Percentiles rank a stretch among this genome's conserved stretches.
These are phyloP conservation scores for Rickenella mellea DNA, from an alignment of 768 basidiomycete species.

Conservation along the genomic window DNA sequence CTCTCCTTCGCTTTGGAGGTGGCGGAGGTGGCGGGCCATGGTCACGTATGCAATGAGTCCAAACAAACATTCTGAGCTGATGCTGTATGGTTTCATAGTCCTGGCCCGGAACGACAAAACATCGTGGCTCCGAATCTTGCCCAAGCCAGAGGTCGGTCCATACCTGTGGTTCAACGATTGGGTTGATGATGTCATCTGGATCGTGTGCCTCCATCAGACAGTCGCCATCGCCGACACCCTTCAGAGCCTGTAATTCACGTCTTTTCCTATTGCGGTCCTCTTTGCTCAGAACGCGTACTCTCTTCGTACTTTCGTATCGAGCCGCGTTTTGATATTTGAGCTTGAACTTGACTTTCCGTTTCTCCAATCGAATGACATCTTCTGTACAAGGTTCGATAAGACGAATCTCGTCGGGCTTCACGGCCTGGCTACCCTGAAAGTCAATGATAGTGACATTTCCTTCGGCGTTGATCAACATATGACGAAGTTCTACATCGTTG, in stretches of 20 bases:
- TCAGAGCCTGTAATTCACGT: background rate
- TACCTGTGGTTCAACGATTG: background rate
- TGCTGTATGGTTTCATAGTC: too few relatives aligned
- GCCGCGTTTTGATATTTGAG: conserved; percentile 35
- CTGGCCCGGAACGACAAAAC: background rate
- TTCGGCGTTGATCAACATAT: conserved; percentile 48
- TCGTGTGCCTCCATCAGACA: background rate
- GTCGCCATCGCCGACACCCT: background rate
- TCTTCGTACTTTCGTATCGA: conserved; percentile 23
- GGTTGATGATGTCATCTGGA: background rate
- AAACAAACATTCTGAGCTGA: too few relatives aligned
- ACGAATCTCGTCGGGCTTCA: conserved; percentile 19
- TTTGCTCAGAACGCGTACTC: background rate
- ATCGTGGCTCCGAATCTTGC: background rate
- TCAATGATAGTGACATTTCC: conserved; percentile 45
- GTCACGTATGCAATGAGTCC: too few relatives aligned
- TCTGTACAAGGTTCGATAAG: conserved; percentile 26
- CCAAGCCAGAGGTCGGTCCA: background rate
- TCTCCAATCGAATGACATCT: conserved; percentile 38
- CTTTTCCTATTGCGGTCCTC: background rate
- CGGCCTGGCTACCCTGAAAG: conserved; percentile 34
- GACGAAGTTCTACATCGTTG: conserved; percentile 35
- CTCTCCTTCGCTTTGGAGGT: too few relatives aligned
- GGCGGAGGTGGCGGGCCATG: too few relatives aligned
- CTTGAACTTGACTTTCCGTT: conserved; percentile 46